A percentile compares a stretch with the other conserved stretches of the same genome.
Conservation (phyloP, 768 basidiomycete genomes). For the Termitomyces sp. region DNA sequence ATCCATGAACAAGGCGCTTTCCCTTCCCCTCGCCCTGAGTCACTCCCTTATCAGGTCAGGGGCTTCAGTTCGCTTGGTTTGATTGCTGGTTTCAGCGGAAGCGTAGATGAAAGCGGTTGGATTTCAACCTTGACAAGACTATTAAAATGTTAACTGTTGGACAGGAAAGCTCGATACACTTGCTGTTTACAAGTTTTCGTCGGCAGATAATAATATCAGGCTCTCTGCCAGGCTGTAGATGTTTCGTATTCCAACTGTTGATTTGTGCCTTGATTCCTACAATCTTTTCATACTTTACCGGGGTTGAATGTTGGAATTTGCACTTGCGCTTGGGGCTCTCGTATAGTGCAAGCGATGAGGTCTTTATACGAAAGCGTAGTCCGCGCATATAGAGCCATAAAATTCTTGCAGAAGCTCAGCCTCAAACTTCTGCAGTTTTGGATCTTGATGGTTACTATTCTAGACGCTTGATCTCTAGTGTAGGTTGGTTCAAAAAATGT, state of each 20-base stretch:
- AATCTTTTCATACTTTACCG: background rate
- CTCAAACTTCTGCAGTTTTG: too few species aligned
- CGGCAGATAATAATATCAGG: background rate
- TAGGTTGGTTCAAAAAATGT: too few species aligned
- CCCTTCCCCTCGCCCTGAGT: background rate
- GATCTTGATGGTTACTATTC: too few species aligned
- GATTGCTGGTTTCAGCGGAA: constrained; percentile 5
- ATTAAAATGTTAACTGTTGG: background rate
- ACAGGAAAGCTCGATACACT: constrained; percentile 5
- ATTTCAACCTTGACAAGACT: background rate
- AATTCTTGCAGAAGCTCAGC: background rate
- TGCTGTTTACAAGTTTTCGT: constrained; percentile 3
- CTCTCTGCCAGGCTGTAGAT: background rate
- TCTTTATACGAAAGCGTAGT: background rate
- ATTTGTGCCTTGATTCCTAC: background rate
- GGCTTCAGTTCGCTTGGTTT: constrained; percentile 7
- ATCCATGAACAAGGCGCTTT: background rate
- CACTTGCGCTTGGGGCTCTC: too few species aligned
- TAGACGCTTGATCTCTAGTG: too few species aligned
- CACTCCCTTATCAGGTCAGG: background rate
- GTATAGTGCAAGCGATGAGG: background rate
- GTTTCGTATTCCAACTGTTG: background rate
- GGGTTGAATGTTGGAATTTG: too few species aligned
- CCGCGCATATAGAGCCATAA: background rate
- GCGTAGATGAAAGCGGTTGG: background rate